These are phyloP conservation scores for Kokia cookei DNA, from an alignment of 441 rosid genomes.

Conservation along the genomic window DNA sequence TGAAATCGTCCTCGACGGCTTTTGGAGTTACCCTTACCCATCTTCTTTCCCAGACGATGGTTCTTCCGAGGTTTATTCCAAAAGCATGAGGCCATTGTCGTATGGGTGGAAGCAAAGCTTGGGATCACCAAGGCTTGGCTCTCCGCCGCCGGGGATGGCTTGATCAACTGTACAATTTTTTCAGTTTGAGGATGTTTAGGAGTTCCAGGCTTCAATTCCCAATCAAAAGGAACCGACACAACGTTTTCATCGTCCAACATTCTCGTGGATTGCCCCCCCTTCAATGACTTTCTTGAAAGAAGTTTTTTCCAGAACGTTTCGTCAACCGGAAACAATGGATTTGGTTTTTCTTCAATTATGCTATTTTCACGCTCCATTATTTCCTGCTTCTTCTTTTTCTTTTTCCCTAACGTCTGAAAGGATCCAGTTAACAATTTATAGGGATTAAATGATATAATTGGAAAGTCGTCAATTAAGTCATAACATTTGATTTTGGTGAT, in stretches of 20 bases:
- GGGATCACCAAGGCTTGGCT: slow-evolving; percentile 19
- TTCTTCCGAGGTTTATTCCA: slow-evolving; percentile 30
- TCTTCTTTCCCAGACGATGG: background rate
- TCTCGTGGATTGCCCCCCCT: slow-evolving; percentile 37
- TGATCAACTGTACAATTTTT: slow-evolving; percentile 35
- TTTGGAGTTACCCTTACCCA: background rate
- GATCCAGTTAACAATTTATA: background rate
- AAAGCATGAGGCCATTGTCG: background rate
- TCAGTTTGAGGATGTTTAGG: slow-evolving; percentile 42
- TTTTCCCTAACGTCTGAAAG: background rate
- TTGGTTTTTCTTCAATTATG: slow-evolving; percentile 12
- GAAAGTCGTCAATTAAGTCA: background rate
- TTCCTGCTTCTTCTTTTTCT: background rate
- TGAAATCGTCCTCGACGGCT: background rate
- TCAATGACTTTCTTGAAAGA: slow-evolving; percentile 34
- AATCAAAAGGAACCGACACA: slow-evolving; percentile 52
- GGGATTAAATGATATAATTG: background rate
- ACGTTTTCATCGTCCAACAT: slow-evolving; percentile 20
- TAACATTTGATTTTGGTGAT: background rate
- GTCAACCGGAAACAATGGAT: slow-evolving; percentile 29
- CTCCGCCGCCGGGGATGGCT: slow-evolving; percentile 57
- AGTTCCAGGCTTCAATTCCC: slow-evolving; percentile 77
- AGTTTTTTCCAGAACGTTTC: slow-evolving; percentile 25
- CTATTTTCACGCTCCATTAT: slow-evolving; percentile 26
- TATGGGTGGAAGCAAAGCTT: slow-evolving; percentile 25